Base-by-base conservation (phyloP, 441 rosid genomes). In the Melianthus villosus region DNA sequence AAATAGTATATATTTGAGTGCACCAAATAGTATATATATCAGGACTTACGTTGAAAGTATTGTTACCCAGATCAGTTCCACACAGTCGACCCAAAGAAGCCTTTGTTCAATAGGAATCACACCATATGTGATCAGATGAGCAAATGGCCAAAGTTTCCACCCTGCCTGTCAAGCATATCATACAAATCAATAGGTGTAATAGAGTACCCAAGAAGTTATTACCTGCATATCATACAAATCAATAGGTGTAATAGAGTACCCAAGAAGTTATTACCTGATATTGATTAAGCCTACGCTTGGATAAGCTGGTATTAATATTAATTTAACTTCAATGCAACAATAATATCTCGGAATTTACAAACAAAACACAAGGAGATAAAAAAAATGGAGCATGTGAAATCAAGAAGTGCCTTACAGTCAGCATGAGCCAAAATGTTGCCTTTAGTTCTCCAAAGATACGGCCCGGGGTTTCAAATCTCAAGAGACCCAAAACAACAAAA, bases 141-240 rank as follows among this genome's bases (percentile, higher is more conserved):
- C 96, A 41, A 85, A 85, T 19, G 96, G 96, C 96, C 96, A 85
- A 38, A 85, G 86, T 53, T 85, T 85, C 93, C 93, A 81, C 3
- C 96, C 96, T 5, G 96, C 96, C 96, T 85, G 72, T 30, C 15
- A 30, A 30, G 34, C 34, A 14, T 10, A 30, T 30, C 2, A n/a
- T n/a, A n/a, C n/a, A n/a, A n/a, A n/a, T n/a, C n/a, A n/a, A n/a
- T n/a, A n/a, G n/a, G n/a, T n/a, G n/a, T n/a, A n/a, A n/a, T n/a
- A n/a, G n/a, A n/a, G n/a, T n/a, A n/a, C n/a, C n/a, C n/a, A n/a
- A n/a, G n/a, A n/a, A n/a, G n/a, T n/a, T n/a, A n/a, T n/a, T n/a
- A n/a, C n/a, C n/a, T n/a, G n/a, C n/a, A n/a, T n/a, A n/a, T n/a
- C n/a, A n/a, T n/a, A n/a, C n/a, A n/a, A n/a, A n/a, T n/a, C n/a